Evolutionary conservation across 495 filamentous ascomycete species (phyloP).

Genomic region (Penicillium coffeae): DNA sequence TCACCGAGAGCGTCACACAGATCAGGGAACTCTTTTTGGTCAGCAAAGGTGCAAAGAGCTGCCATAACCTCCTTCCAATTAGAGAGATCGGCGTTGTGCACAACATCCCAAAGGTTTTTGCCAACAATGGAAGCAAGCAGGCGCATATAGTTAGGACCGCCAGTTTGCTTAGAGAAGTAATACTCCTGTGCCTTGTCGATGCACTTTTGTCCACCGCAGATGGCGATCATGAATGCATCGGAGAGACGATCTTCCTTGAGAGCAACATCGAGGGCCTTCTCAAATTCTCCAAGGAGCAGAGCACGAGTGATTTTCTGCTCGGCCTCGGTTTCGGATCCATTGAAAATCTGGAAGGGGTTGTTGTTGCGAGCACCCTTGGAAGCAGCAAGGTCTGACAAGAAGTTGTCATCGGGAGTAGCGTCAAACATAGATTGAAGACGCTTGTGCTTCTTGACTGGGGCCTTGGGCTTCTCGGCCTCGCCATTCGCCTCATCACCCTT

Average conservation of each 20-base stretch:
- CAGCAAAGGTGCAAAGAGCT: slow-evolving; percentile 89
- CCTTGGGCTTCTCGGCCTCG: slow-evolving; percentile 40
- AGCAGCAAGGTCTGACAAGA: slow-evolving; percentile 70
- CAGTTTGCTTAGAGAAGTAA: slow-evolving; percentile 79
- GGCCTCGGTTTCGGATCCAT: slow-evolving; percentile 70
- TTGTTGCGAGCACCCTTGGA: slow-evolving; percentile 78
- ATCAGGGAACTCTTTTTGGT: slow-evolving; percentile 85
- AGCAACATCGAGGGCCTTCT: slow-evolving; percentile 82
- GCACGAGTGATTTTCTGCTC: slow-evolving; percentile 86
- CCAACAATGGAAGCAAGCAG: slow-evolving; percentile 87
- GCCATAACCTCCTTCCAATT: slow-evolving; percentile 98
- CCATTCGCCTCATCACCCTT: slow-evolving; percentile 49
- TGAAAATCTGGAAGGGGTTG: slow-evolving; percentile 83
- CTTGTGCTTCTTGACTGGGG: slow-evolving; percentile 51
- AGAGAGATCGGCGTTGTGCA: slow-evolving; percentile 86
- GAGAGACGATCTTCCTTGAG: slow-evolving; percentile 84
- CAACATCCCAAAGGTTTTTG: slow-evolving; percentile 97
- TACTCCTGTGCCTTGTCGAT: slow-evolving; percentile 90
- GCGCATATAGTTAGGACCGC: slow-evolving; percentile 86
- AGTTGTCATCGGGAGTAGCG: slow-evolving; percentile 70
- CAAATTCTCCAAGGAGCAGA: slow-evolving; percentile 84
- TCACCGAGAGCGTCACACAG: slow-evolving; percentile 96
- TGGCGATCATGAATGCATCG: slow-evolving; percentile 97
- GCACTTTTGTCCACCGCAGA: slow-evolving; percentile 89
- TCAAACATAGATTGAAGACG: slow-evolving; percentile 82